phyloP scores from a whole-genome alignment of 1,284 basidiomycete genomes.

The Agroathelia rolfsii region DNA sequence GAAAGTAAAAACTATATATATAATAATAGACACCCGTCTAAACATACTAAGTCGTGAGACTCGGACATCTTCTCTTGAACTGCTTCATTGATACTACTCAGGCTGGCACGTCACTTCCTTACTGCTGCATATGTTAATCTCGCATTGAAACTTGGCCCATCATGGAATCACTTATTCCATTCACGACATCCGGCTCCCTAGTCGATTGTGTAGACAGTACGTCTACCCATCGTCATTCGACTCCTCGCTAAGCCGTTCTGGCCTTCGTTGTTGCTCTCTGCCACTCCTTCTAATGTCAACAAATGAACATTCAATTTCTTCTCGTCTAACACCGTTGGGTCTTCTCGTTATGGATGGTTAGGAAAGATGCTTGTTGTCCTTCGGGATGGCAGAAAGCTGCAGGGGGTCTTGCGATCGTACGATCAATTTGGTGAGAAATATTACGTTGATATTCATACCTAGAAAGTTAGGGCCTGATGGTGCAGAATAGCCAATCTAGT shows the following conservation, averaged over 20 bases:
- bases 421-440: constrained; percentile 89
- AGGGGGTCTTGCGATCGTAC: constrained; percentile 93
- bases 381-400: constrained; percentile 91
- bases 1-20: constrained; percentile 1
- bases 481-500: constrained; percentile 78
- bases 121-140: no score
- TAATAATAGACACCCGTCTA: constrained; percentile 1
- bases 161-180: constrained; percentile 93
- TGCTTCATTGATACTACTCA: background rate
- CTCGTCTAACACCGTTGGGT: constrained; percentile 18
- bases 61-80: background rate
- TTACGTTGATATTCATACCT: no score
- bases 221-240: constrained; percentile 50
- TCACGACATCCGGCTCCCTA: constrained; percentile 92
- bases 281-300: constrained; percentile 16
- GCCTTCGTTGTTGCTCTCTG: no score
- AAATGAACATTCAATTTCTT: no score
- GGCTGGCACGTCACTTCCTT: no score
- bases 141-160: constrained; percentile 3
- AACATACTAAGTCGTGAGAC: background rate
- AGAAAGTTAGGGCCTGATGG: no score
- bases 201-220: constrained; percentile 98
- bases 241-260: no score
- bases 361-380: constrained; percentile 98
- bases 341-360: constrained; percentile 27